Base-by-base conservation (phyloP, 2,329 filamentous ascomycete genomes). In the Aspergillus luchuensis region DNA sequence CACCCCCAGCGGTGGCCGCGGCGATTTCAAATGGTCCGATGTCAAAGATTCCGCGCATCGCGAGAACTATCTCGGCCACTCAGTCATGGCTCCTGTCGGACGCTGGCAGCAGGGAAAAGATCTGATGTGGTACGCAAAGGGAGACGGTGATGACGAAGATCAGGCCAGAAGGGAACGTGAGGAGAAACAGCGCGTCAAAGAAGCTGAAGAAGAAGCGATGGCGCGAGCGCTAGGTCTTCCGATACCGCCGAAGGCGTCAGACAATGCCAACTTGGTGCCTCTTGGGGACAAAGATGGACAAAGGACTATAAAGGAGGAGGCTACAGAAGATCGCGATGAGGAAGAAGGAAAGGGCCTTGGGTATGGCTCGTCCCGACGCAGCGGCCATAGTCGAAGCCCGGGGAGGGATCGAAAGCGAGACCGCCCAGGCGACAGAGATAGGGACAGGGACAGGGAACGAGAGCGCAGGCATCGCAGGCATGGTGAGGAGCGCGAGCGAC, bases 1-100 rank as follows among this genome's bases (percentile, higher is more conserved):
- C 58, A 53, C 21, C 49, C 55, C 39, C 63, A 85, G 95, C 67
- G 95, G 95, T 72, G 95, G 95, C 62, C 85, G 84, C 73, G 90
- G 90, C 77, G 92, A 97, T 77, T 99, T 99, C 81, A 93, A 89
- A 79, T 98, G 95, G 95, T 91, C 94, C 66, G 92, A 97, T 68
- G 94, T 99, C 72, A 89, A 94, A 74, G 87, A 83, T 66, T 96
- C 92, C 53, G 81, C 85, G 21, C 93, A 97, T 72, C 92, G 95
- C 76, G 93, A 99, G 77, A 97, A 89, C 74, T 90, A 89, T 76
- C 89, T 97, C 7, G 93, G 93, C 56, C 93, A 97, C 80, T 95
- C 91, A 61, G 79, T 97, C 60, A 97, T 94, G 82, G 93, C 93
- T 0, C 91, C 93, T 0, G 92, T 97, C 3, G 93, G 93, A 7